Base-by-base conservation (phyloP, 257 asterid species). In the Solanum etuberosum region DNA sequence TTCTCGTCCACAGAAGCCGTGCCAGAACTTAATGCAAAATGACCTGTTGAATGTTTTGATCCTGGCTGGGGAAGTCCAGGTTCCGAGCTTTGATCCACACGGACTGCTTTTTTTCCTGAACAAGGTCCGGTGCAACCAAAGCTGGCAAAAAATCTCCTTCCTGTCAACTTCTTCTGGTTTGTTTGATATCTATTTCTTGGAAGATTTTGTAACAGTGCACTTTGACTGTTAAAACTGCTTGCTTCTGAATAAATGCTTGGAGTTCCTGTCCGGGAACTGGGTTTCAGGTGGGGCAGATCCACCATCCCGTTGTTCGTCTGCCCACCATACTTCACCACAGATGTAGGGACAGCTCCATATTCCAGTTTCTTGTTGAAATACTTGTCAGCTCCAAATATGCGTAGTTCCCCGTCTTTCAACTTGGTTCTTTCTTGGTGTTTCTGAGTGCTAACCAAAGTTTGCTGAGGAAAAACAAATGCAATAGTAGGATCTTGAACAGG, bases 321-420 rank as follows among this genome's bases (percentile, higher is more conserved):
- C 29, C 31, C 68, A 12, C 85, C 85, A 38, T 6, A 48, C 23
- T 83, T 51, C 88, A 57, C 31, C 57, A 77, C 6, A 25, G 46
- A 16, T 81, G 85, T 46, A 48, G 85, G 31, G 20, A 31, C 68
- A 23, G 88, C 78, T 29, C 70, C 90, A 59, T 86, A 87, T 71
- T 94, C 95, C 34, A 90, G 51, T 81, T 92, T 93, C 96, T 89
- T 93, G 93, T 91, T 93, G 89, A 92, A 94, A 91, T 93, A 94
- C 90, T 88, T 91, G 40, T 93, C 96, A 7, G 97, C 97, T 13
- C 92, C 91, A 85, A 94, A 94, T 3, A 94, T 92, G 61, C 92
- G 89, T 67, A 92, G 89, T 82, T 94, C 95, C 3, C 90, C 86
- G 10, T 91, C 92, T 85, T 90, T 89, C 51, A 84, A 73, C 85